Evolutionary conservation across 2,329 filamentous ascomycete genomes (phyloP).

Genomic region (Grosmannia huntii): DNA sequence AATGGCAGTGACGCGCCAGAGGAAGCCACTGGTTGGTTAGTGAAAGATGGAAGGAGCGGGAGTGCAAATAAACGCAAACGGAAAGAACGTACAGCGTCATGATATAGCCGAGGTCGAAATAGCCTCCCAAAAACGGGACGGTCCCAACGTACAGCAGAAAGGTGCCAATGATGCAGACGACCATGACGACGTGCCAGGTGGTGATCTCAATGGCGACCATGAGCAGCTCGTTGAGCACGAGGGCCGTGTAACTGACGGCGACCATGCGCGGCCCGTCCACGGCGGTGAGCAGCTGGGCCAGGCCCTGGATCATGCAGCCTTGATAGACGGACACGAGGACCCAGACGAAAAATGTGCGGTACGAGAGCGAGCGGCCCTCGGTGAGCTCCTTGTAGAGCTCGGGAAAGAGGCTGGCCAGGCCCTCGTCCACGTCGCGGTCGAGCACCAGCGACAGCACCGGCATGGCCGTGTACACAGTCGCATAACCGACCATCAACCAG

Average conservation of each 20-base stretch:
- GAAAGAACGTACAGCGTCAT: conserved; percentile 45
- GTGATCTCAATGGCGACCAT: conserved; percentile 97
- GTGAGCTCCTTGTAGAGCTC: conserved; percentile 98
- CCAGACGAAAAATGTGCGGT: conserved; percentile 95
- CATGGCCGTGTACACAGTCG: conserved; percentile 86
- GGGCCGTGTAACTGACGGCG: conserved; percentile 77
- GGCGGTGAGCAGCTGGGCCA: conserved; percentile 76
- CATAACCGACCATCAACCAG: conserved; percentile 94
- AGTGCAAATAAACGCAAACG: not conserved
- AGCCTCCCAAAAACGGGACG: conserved; percentile 76
- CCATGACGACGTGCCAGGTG: conserved; percentile 94
- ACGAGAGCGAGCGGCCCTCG: conserved; percentile 70
- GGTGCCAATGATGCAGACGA: conserved; percentile 71
- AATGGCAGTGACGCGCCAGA: conserved; percentile 79
- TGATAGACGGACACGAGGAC: conserved; percentile 92
- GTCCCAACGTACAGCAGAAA: conserved; percentile 67
- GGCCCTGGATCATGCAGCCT: conserved; percentile 87
- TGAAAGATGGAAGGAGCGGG: not conserved
- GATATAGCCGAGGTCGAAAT: conserved; percentile 76
- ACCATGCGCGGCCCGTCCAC: conserved; percentile 68
- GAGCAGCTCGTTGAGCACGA: conserved; percentile 86
- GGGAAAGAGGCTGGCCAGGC: conserved; percentile 85
- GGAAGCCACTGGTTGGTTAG: conserved; percentile 50
- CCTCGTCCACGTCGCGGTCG: conserved; percentile 90
- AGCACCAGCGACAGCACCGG: conserved; percentile 90